Conservation (phyloP, 148 eudicot species). For the Chenopodium suecicum region DNA sequence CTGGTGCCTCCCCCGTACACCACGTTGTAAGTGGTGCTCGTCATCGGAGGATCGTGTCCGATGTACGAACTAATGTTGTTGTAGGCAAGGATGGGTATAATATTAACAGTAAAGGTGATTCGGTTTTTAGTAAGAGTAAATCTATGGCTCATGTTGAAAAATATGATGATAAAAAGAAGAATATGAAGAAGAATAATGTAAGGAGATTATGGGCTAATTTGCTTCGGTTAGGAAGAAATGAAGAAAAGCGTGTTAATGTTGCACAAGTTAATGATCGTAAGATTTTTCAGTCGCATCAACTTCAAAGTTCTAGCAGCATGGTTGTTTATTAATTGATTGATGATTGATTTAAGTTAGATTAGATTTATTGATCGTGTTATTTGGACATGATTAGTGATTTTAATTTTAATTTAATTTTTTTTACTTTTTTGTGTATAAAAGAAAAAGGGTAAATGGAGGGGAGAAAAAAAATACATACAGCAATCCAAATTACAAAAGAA, state of each 20-base stretch:
- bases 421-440: background rate
- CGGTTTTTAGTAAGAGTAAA: slow-evolving; percentile 44
- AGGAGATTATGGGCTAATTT: slow-evolving; percentile 58
- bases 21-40: background rate
- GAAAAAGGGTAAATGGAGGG: background rate
- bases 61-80: background rate
- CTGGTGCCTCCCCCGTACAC: slow-evolving; percentile 32
- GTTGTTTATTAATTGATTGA: slow-evolving; percentile 18
- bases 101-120: background rate
- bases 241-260: slow-evolving; percentile 12
- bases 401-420: background rate
- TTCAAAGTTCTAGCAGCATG: slow-evolving; percentile 19
- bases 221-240: slow-evolving; percentile 36
- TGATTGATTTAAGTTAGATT: background rate
- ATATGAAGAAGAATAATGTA: slow-evolving; percentile 34
- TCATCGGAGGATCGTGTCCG: slow-evolving; percentile 23
- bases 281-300: slow-evolving; percentile 16
- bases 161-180: slow-evolving; percentile 13
- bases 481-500: background rate
- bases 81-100: too few relatives aligned
- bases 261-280: slow-evolving; percentile 1
- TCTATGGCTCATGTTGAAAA: slow-evolving; percentile 37
- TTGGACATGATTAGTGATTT: background rate
- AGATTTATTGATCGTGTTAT: background rate
- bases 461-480: background rate